Conservation (phyloP, 345 rosid genomes). For the Corchorus capsularis region DNA sequence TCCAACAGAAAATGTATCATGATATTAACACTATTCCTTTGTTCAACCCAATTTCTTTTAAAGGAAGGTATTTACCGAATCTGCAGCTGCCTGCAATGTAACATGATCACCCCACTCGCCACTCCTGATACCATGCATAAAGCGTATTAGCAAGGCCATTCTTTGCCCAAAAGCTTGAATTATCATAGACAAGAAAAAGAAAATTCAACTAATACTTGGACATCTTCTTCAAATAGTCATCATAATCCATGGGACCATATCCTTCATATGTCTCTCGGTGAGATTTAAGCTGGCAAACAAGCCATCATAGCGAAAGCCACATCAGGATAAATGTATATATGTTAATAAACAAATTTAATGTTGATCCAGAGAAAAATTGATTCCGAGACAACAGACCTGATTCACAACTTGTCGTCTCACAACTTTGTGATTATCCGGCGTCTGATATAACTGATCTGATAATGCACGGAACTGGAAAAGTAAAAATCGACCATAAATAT, state of each 20-base stretch:
- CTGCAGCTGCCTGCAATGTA: slow-evolving; percentile 83
- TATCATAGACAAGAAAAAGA: background rate
- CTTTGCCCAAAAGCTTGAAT: slow-evolving; percentile 3
- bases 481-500: slow-evolving; percentile 3
- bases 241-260: slow-evolving; percentile 82
- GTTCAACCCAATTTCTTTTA: slow-evolving; percentile 7
- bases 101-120: slow-evolving; percentile 81
- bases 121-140: slow-evolving; percentile 44
- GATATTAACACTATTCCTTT: background rate
- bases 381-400: slow-evolving; percentile 53
- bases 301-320: slow-evolving; percentile 15
- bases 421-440: slow-evolving; percentile 64
- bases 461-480: slow-evolving; percentile 73
- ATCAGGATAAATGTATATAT: slow-evolving; percentile 11
- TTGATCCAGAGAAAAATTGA: background rate
- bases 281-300: slow-evolving; percentile 58
- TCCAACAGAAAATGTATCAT: background rate
- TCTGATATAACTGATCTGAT: slow-evolving; percentile 62
- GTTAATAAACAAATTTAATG: background rate
- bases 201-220: slow-evolving; percentile 44
- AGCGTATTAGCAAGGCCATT: slow-evolving; percentile 21
- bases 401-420: slow-evolving; percentile 57
- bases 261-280: slow-evolving; percentile 65
- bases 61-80: slow-evolving; percentile 39
- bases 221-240: slow-evolving; percentile 72